These are phyloP conservation scores for Leccinum huronense DNA, from an alignment of 1,284 basidiomycete genomes.

Conservation along the genomic window DNA sequence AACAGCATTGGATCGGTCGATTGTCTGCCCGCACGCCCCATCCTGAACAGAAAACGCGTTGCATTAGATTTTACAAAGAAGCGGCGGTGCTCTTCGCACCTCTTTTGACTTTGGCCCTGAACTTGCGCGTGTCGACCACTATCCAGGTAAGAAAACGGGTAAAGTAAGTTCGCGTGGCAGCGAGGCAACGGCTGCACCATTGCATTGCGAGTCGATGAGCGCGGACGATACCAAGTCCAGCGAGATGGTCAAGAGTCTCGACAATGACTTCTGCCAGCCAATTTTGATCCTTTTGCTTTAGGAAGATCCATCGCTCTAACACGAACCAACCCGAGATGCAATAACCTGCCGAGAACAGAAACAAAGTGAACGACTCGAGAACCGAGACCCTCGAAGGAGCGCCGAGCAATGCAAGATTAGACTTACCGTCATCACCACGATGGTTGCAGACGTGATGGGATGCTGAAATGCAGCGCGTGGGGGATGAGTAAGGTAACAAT, in stretches of 20 bases:
- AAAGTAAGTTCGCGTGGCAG: slow-evolving; percentile 13
- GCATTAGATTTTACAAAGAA: slow-evolving; percentile 8
- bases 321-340: slow-evolving; percentile 77
- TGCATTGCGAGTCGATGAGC: slow-evolving; percentile 25
- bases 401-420: neutral
- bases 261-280: slow-evolving; percentile 69
- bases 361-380: neutral
- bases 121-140: slow-evolving; percentile 9
- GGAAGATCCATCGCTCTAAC: slow-evolving; percentile 69
- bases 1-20: slow-evolving; percentile 58
- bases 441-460: slow-evolving; percentile 59
- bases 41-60: slow-evolving; percentile 42
- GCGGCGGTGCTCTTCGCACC: neutral
- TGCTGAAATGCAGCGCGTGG: slow-evolving; percentile 39
- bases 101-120: neutral
- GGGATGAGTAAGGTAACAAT: neutral
- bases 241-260: slow-evolving; percentile 45
- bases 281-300: slow-evolving; percentile 63
- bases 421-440: slow-evolving; percentile 64
- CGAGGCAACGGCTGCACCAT: slow-evolving; percentile 21
- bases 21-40: slow-evolving; percentile 69
- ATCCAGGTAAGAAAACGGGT: slow-evolving; percentile 14
- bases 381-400: neutral
- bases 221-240: slow-evolving; percentile 41
- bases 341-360: slow-evolving; percentile 12